These are phyloP conservation scores for Bathelium albidoporum DNA, from an alignment of 495 filamentous ascomycete genomes.

Conservation along the genomic window DNA sequence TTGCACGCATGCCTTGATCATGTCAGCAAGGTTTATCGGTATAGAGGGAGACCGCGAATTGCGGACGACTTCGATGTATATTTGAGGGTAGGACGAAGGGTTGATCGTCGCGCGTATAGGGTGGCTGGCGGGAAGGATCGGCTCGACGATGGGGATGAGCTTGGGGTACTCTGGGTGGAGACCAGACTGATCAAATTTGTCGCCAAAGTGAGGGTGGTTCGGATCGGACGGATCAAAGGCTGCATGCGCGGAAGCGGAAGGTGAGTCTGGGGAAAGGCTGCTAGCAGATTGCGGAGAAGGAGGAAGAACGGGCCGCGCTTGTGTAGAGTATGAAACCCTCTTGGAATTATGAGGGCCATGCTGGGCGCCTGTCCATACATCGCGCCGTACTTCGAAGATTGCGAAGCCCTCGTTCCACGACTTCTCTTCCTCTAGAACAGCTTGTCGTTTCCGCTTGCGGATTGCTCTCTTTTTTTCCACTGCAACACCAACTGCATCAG, in stretches of 20 bases:
- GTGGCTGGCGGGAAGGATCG: constrained; percentile 54
- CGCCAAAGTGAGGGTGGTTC: not conserved
- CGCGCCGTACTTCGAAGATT: constrained; percentile 61
- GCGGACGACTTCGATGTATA: constrained; percentile 79
- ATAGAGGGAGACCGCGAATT: constrained; percentile 67
- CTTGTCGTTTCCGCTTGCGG: constrained; percentile 49
- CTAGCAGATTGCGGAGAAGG: not conserved
- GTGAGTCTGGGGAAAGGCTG: not conserved
- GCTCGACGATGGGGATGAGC: constrained; percentile 37
- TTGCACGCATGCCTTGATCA: constrained; percentile 70
- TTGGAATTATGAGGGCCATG: not conserved
- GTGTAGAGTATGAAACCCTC: not conserved
- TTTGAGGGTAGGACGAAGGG: constrained; percentile 60
- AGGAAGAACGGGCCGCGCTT: not conserved
- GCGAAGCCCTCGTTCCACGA: constrained; percentile 72
- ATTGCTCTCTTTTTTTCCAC: constrained; percentile 29
- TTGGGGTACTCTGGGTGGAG: constrained; percentile 40
- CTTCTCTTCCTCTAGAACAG: constrained; percentile 60
- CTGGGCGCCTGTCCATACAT: constrained; percentile 78
- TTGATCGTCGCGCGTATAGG: constrained; percentile 65
- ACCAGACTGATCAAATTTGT: not conserved
- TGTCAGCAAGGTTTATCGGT: constrained; percentile 75
- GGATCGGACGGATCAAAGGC: constrained; percentile 8
- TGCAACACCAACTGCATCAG: constrained; percentile 45
- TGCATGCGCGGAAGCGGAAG: not conserved